Evolutionary conservation across 345 rosid species (phyloP), one percentile per base, ranked within the genome.

Genomic region (Noccaea bulbosa): DNA sequence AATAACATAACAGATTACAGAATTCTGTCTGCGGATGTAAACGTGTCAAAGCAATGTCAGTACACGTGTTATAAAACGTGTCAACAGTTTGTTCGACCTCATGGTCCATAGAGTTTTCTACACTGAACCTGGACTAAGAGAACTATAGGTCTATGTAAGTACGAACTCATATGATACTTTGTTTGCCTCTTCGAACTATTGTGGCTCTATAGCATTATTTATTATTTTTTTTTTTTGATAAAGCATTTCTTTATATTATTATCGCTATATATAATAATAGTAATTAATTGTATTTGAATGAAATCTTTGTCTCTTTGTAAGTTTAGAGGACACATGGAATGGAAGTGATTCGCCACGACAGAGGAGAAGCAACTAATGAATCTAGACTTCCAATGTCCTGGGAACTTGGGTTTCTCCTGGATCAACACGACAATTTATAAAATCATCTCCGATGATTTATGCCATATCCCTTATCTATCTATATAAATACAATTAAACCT

Each of bases 351-450:
- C 0, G 73, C 72, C 78, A 74, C 78, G 67, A 17, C 22, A 59
- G 64, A 46, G 17, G 53, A 64, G 65, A 65, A 38, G 44, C 33
- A 39, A 33, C 53, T 33, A 39, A 50, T 74, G 77, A 33, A 74
- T 74, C 68, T 67, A 59, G 78, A 73, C 78, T 67, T 67, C 78
- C 78, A 34, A 11, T 34, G 49, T 67, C 68, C 11, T 59, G 11
- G 73, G 73, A 74, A 74, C 39, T 59, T 74, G 72, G 43, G 55
- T 67, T 57, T 74, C 73, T 60, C 73, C 68, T 59, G 68, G 47
- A 67, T 61, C 68, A 34, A 67, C 55, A 43, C 44, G 46, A 73
- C 51, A 39, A 47, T n/a, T n/a, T n/a, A n/a, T n/a, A n/a, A n/a
- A n/a, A n/a, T n/a, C n/a, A n/a, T n/a, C n/a, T n/a, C n/a, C n/a